These are phyloP conservation scores for Cordyceps pruinosa DNA, from an alignment of 2,329 filamentous ascomycete genomes.

Conservation along the genomic window DNA sequence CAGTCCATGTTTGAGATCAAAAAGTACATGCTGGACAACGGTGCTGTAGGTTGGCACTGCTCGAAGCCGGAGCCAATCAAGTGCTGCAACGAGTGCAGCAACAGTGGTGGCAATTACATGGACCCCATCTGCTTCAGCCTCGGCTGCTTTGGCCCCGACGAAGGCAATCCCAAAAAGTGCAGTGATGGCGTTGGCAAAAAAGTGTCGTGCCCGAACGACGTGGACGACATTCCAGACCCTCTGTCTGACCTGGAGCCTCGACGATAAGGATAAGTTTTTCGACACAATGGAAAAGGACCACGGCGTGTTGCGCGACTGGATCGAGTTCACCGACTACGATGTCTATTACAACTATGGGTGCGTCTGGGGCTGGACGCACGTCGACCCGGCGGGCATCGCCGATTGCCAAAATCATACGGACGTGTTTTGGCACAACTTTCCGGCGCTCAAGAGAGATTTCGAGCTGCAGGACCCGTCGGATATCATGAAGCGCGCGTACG, in stretches of 20 bases:
- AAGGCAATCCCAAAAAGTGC: background rate
- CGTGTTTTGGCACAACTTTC: background rate
- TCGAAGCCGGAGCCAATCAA: background rate
- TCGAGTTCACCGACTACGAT: background rate
- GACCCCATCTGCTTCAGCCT: background rate
- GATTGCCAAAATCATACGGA: background rate
- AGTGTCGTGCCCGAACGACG: background rate
- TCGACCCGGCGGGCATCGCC: background rate
- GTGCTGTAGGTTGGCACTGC: background rate
- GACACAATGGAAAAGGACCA: background rate
- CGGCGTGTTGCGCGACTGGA: background rate
- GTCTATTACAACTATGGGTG: slow-evolving; percentile 7
- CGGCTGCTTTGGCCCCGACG: background rate
- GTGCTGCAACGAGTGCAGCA: background rate
- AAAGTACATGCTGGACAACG: slow-evolving; percentile 3
- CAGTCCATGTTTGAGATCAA: background rate
- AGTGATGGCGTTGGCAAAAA: background rate
- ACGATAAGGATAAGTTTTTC: slow-evolving; percentile 6
- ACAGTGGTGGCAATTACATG: slow-evolving; percentile 1
- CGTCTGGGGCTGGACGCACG: background rate
- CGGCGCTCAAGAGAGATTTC: background rate
- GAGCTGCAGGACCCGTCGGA: background rate
- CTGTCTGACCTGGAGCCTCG: background rate
- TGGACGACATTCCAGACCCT: background rate
- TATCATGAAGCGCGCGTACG: background rate